Evolutionary conservation across 2,329 filamentous ascomycete species (phyloP), one percentile per base, ranked within the genome.

Genomic region (Paraphaeosphaeria minitans): DNA sequence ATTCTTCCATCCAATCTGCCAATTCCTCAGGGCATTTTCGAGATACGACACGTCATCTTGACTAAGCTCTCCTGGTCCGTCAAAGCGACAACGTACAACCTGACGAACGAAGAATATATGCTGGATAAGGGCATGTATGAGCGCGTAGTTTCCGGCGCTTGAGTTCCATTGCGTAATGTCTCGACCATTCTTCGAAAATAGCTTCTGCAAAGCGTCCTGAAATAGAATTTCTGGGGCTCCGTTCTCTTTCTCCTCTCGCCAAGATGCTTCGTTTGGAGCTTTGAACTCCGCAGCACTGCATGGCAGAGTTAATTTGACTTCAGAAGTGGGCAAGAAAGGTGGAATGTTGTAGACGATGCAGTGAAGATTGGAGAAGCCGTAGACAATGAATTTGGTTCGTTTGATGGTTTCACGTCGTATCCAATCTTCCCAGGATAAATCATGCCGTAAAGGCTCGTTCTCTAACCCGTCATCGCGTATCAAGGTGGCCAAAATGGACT

Each of bases 121-220:
- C 66, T 92, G 89, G 12, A 91, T 83, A 24, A 92, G 73, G 3
- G 88, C 88, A 67, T 91, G 88, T 3, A 92, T 88, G 35, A 92
- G 79, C 8, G 90, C 84, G 63, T 92, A 91, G 66, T 89, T 89
- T 0, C 88, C 89, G 7, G 72, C 66, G 8, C 70, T 72, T 1
- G 72, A 73, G 27, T 68, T 74, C 35, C 60, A 65, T 45, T 74
- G 65, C 3, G 73, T 74, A 14, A 75, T 65, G 35, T 75, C 69
- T 19, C 70, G 58, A 7, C 73, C 72, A 39, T 69, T 63, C 53
- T 68, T 71, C 1, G 71, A 72, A 37, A 77, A 77, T 1, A 77
- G 63, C n/a, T 62, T 66, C 45, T 72, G 69, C 9, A 76, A 55
- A 3, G 74, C 74, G 50, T 71, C 68, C 46, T 75, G 73, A 29